Evolutionary conservation across 495 filamentous ascomycete species (phyloP).

Genomic region (Aspergillus mulundensis): DNA sequence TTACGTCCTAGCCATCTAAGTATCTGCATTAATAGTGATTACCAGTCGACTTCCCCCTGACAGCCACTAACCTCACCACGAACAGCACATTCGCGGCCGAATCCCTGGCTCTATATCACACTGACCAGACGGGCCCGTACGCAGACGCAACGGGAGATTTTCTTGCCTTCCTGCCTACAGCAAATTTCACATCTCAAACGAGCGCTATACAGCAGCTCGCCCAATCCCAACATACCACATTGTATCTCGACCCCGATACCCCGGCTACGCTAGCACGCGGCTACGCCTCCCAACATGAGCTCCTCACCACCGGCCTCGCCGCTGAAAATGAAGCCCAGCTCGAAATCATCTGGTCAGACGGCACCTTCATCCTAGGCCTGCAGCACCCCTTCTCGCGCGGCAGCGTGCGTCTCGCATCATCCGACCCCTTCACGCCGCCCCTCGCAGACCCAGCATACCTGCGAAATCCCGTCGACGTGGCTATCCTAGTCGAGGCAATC

Average conservation of each 20-base stretch:
- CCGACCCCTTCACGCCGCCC: neutral
- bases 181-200: neutral
- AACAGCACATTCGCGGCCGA: constrained; percentile 3
- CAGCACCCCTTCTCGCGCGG: constrained; percentile 6
- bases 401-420: neutral
- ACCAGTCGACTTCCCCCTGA: constrained; percentile 4
- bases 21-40: neutral
- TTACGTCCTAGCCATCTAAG: neutral
- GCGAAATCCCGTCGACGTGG: neutral
- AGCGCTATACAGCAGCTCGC: neutral
- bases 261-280: neutral
- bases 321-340: constrained; percentile 1
- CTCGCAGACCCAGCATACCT: neutral
- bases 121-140: neutral
- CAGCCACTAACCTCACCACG: neutral
- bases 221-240: too few relatives aligned
- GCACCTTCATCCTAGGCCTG: constrained; percentile 3
- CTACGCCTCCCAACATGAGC: neutral
- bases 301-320: neutral
- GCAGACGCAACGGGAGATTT: constrained; percentile 6
- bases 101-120: neutral
- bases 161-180: constrained; percentile 3
- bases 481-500: neutral
- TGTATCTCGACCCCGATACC: too few relatives aligned
- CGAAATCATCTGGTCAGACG: constrained; percentile 6